phyloP scores from a whole-genome alignment of 176 grass and related monocot genomes.

The Zizania latifolia region DNA sequence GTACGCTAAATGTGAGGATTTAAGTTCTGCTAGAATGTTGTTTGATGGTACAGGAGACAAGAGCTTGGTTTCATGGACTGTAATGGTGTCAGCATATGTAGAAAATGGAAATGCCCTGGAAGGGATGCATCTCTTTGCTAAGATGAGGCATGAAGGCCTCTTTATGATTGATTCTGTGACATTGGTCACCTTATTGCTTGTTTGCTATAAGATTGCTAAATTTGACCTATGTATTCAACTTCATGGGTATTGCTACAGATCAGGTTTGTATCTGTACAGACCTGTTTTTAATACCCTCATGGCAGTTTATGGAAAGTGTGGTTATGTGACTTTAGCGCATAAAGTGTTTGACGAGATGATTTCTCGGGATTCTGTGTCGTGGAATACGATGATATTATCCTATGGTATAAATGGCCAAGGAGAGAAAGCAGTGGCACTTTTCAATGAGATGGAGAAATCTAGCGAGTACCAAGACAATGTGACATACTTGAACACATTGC shows the following conservation, averaged over 20 bases:
- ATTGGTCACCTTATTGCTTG: conserved; percentile 49
- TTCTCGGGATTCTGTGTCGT: conserved; percentile 41
- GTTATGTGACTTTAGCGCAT: conserved; percentile 39
- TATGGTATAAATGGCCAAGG: conserved; percentile 68
- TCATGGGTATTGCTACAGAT: conserved; percentile 59
- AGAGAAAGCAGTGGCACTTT: conserved; percentile 46
- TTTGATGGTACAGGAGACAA: conserved; percentile 50
- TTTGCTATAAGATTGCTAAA: conserved; percentile 50
- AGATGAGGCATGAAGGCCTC: conserved; percentile 46
- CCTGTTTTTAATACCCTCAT: conserved; percentile 58
- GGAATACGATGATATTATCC: conserved; percentile 75
- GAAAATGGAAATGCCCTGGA: conserved; percentile 49
- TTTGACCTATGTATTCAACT: conserved; percentile 52
- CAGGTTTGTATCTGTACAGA: conserved; percentile 48
- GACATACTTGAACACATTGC: conserved; percentile 64
- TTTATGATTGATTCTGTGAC: conserved; percentile 52
- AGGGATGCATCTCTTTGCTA: conserved; percentile 50
- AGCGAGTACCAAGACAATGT: conserved; percentile 40
- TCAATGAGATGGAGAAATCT: conserved; percentile 49
- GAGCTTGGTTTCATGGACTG: conserved; percentile 73
- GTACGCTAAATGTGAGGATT: conserved; percentile 62
- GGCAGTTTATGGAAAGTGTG: conserved; percentile 74
- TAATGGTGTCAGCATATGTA: conserved; percentile 55
- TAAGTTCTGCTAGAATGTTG: conserved; percentile 42
- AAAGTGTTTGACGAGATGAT: conserved; percentile 65